Conservation (phyloP, 2,329 filamentous ascomycete genomes). For the Didymella arachidicola region DNA sequence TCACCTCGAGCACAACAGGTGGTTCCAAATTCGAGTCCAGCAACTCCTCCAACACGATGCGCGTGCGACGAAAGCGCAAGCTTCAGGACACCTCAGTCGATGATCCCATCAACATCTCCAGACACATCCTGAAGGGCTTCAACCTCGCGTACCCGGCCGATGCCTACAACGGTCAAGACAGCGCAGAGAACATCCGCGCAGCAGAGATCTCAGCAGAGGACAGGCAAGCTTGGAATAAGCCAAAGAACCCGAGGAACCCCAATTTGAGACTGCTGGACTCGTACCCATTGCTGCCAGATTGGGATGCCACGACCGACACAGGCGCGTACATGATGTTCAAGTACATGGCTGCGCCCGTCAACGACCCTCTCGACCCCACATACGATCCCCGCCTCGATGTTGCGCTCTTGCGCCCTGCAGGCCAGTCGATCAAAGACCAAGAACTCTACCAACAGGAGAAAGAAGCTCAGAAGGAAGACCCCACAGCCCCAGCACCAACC, state of each 20-base stretch:
- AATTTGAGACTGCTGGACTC: constrained; percentile 65
- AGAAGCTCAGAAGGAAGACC: constrained; percentile 54
- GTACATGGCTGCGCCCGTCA: constrained; percentile 66
- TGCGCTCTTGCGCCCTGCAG: constrained; percentile 63
- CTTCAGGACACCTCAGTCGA: constrained; percentile 56
- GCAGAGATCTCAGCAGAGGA: constrained; percentile 63
- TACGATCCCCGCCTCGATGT: constrained; percentile 69
- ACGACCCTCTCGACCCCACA: constrained; percentile 52
- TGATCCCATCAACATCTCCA: constrained; percentile 67
- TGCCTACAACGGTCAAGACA: constrained; percentile 73
- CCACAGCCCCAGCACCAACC: constrained; percentile 59
- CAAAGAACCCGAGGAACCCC: constrained; percentile 66
- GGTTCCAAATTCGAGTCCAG: constrained; percentile 60
- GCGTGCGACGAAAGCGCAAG: constrained; percentile 49
- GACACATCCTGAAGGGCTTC: constrained; percentile 69
- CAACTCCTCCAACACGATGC: constrained; percentile 57
- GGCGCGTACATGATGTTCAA: constrained; percentile 68
- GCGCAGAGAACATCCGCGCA: constrained; percentile 60
- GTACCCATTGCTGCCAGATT: constrained; percentile 68
- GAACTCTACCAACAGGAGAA: constrained; percentile 59
- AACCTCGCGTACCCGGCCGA: constrained; percentile 69
- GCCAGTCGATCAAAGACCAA: constrained; percentile 61
- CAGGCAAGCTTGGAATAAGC: constrained; percentile 65
- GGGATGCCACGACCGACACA: constrained; percentile 65
- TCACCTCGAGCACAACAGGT: constrained; percentile 63